Base-by-base conservation (phyloP, 2,329 filamentous ascomycete species). In the Sarocladiaceae sp. region DNA sequence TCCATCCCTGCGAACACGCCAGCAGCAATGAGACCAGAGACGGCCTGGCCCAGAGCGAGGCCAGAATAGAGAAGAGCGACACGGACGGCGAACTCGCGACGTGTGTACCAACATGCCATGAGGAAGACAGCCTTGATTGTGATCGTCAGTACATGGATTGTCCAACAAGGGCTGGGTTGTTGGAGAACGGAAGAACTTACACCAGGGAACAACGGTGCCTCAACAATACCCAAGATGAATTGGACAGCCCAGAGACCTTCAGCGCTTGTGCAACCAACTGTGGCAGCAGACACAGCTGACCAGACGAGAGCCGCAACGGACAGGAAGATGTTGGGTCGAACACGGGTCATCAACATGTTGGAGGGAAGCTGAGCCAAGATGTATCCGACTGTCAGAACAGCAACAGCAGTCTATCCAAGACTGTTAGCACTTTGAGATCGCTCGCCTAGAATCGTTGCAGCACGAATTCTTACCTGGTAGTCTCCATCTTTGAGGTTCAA, bases 1-100 rank as follows among this genome's bases (percentile, higher is more conserved):
- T 61, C 59, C 0, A 61, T 52, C 5, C 33, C 31, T 11, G 50
- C 46, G 0, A 79, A 79, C 6, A 60, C 53, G 1, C 54, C 58
- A 10, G 57, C 57, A 1, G 58, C 58, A 11, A 60, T 55, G 3
- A 61, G 57, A 8, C 58, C 59, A 0, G 58, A 60, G 33, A 61
- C 59, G 0, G 60, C 59, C 1, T 55, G 57, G 0, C 58, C 58
- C 1, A 61, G 49, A 2, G 60, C 40, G 1, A 58, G 42, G 4
- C 58, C 60, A 1, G 56, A 58, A 22, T 63, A 63, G 10, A 64
- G 46, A 18, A 64, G 54, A 5, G 59, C 59, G 3, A 54, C 59
- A 2, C 62, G 58, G 6, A 59, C 36, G 0, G 55, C 58, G 5
- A 63, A 51, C 35, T 64, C 61, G n/a, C 54, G 55, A 1, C 56